Percentiles rank a stretch among this genome's conserved stretches.
phyloP scores from a whole-genome alignment of 1,139 yeast species.

The Diutina pseudorugosa region DNA sequence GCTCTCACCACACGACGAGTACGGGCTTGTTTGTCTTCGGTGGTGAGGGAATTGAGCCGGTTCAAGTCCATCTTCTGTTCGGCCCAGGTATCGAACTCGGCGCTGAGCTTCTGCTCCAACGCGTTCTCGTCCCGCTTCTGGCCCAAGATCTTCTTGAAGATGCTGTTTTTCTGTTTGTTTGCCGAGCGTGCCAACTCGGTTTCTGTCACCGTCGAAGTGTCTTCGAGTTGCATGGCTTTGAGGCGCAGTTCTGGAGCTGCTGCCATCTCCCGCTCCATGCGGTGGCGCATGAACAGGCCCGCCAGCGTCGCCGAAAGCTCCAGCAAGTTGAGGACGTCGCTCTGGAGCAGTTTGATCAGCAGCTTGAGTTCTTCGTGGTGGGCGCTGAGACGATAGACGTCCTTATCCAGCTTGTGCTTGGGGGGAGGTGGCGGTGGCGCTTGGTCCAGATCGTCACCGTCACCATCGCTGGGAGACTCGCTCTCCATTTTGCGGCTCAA shows the following conservation, averaged over 20 bases:
- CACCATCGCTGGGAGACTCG: constrained; percentile 6
- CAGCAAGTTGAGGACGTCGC: constrained; percentile 37
- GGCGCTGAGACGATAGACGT: constrained; percentile 13
- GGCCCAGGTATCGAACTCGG: constrained; percentile 13
- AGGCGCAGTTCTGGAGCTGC: constrained; percentile 1
- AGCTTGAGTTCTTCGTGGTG: not conserved
- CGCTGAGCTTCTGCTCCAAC: constrained; percentile 17
- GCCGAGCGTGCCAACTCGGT: not conserved
- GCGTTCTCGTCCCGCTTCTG: constrained; percentile 8
- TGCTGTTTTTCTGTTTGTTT: not conserved
- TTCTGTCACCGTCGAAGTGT: not conserved
- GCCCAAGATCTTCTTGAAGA: constrained; percentile 2
- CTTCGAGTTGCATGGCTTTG: constrained; percentile 1
- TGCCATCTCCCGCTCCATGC: constrained; percentile 28
- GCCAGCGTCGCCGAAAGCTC: constrained; percentile 87
- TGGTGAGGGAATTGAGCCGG: constrained; percentile 63
- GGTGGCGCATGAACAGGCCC: constrained; percentile 70
- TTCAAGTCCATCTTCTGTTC: constrained; percentile 41
- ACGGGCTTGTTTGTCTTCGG: constrained; percentile 58
- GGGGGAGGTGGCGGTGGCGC: constrained; percentile 36
- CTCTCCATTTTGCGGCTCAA: constrained; percentile 21
- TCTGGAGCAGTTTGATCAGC: constrained; percentile 27
- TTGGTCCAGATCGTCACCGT: constrained; percentile 12
- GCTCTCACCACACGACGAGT: constrained; percentile 57
- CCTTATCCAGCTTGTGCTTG: constrained; percentile 8